These are phyloP conservation scores for Exophiala sideris DNA, from an alignment of 2,329 filamentous ascomycete species.

Conservation along the genomic window DNA sequence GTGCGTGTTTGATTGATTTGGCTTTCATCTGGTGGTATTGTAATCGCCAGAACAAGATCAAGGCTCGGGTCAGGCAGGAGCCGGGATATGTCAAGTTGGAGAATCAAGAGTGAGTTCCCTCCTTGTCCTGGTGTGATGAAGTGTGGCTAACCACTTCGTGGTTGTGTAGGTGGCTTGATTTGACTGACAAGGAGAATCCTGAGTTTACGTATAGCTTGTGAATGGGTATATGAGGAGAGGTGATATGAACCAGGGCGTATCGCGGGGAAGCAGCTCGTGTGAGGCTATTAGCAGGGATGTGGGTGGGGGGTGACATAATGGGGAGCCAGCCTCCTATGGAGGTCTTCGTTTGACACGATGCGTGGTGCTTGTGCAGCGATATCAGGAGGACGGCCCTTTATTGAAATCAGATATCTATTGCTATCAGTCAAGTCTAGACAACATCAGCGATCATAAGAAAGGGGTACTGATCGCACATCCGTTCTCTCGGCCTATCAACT, in stretches of 20 bases:
- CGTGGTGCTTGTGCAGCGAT: too few species aligned
- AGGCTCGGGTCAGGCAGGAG: constrained; percentile 50
- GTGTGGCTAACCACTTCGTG: not conserved
- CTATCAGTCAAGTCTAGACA: too few species aligned
- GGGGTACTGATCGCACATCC: too few species aligned
- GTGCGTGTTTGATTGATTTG: constrained; percentile 49
- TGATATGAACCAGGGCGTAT: constrained; percentile 14
- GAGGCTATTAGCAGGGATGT: constrained; percentile 1
- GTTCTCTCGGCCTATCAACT: too few species aligned
- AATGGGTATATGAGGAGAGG: not conserved
- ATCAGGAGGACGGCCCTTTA: too few species aligned
- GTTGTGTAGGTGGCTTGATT: constrained; percentile 48
- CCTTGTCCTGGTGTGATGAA: not conserved
- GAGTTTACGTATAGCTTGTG: constrained; percentile 62
- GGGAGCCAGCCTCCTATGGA: too few species aligned
- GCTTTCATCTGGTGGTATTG: constrained; percentile 64
- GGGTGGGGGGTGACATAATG: too few species aligned
- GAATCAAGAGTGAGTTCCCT: constrained; percentile 57
- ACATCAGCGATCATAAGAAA: too few species aligned
- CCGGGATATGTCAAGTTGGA: constrained; percentile 60
- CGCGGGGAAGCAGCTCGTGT: constrained; percentile 32
- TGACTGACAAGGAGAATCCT: constrained; percentile 64
- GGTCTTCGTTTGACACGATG: too few species aligned
- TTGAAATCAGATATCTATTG: too few species aligned
- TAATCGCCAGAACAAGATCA: constrained; percentile 56